These are phyloP conservation scores for Panicum virgatum DNA, from an alignment of 202 grass and related monocot genomes.

Conservation along the genomic window DNA sequence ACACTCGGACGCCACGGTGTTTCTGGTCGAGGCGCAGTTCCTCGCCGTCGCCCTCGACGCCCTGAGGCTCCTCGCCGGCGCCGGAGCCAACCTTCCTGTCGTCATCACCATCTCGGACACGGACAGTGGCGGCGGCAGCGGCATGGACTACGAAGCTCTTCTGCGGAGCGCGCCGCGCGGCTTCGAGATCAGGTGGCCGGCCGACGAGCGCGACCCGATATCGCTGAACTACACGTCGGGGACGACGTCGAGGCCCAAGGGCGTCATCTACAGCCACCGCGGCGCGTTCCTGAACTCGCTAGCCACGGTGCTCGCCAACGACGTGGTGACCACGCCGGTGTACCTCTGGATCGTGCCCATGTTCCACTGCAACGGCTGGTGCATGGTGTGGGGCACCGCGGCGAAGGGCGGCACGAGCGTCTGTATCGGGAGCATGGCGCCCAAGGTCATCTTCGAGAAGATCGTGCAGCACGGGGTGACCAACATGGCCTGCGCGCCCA, in stretches of 20 bases:
- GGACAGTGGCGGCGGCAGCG: neutral
- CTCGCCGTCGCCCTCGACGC: constrained; percentile 36
- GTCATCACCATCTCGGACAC: constrained; percentile 43
- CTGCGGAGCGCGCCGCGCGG: constrained; percentile 24
- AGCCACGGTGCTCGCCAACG: constrained; percentile 38
- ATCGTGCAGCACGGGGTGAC: constrained; percentile 57
- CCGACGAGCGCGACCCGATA: constrained; percentile 65
- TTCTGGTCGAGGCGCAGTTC: constrained; percentile 57
- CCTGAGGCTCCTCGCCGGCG: constrained; percentile 28
- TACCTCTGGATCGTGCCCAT: constrained; percentile 85
- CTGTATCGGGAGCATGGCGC: constrained; percentile 42
- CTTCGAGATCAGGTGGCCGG: constrained; percentile 61
- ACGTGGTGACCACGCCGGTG: constrained; percentile 51
- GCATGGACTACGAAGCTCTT: constrained; percentile 50
- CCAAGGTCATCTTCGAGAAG: constrained; percentile 40
- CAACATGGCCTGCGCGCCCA: constrained; percentile 58
- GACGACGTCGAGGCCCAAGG: constrained; percentile 80
- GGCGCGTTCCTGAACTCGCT: constrained; percentile 67
- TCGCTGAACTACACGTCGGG: constrained; percentile 85
- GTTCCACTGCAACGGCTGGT: constrained; percentile 90
- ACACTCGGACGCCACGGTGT: constrained; percentile 64
- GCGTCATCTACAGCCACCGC: constrained; percentile 74
- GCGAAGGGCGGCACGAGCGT: constrained; percentile 64
- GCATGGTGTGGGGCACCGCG: constrained; percentile 62
- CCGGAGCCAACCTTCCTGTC: constrained; percentile 10